Base-by-base conservation (phyloP, 2,329 filamentous ascomycete species). In the Tothia fuscella region DNA sequence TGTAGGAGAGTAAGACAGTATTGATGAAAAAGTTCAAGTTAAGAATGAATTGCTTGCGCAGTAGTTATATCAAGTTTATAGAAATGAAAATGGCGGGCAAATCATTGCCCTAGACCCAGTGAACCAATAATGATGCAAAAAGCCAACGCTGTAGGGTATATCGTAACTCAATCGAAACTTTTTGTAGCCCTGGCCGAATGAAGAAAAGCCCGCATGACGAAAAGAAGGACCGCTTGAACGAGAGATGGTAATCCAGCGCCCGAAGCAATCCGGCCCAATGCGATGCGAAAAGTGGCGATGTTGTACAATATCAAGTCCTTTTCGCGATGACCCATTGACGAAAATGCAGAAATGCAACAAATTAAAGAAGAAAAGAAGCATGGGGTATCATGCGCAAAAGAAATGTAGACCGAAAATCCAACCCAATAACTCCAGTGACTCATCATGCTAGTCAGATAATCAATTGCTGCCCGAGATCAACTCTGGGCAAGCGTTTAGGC, bases 401-500 rank as follows among this genome's bases (percentile, higher is more conserved):
- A 10, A 37, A 21, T n/a, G n/a, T n/a, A n/a, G n/a, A n/a, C 34
- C 26, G 5, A 24, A 36, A 24, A 3, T 20, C 17, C 32, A 35
- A 20, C 20, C 17, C 9, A 36, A 36, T 14, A 17, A 37, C 13
- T 17, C 6, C 12, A 17, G 21, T 37, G 35, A 37, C 35, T 37
- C 35, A 37, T 26, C 13, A 37, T 7, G 35, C 10, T 9, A 25
- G 19, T 37, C 35, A 21, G 14, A 12, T 22, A 37, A 37, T 25
- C 10, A 21, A 6, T 10, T 37, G 35, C 35, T 37, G 17, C 35
- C 35, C 35, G 35, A 37, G 35, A 37, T 37, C 35, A 37, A 37
- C 35, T 37, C 35, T 25, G 20, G 28, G 35, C 35, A 17, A 37
- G 28, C 25, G n/a, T 37, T 31, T 41, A 41, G 42, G 54, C 57